phyloP scores from a whole-genome alignment of 805 yeast species.

The Candida coleopterorum region DNA sequence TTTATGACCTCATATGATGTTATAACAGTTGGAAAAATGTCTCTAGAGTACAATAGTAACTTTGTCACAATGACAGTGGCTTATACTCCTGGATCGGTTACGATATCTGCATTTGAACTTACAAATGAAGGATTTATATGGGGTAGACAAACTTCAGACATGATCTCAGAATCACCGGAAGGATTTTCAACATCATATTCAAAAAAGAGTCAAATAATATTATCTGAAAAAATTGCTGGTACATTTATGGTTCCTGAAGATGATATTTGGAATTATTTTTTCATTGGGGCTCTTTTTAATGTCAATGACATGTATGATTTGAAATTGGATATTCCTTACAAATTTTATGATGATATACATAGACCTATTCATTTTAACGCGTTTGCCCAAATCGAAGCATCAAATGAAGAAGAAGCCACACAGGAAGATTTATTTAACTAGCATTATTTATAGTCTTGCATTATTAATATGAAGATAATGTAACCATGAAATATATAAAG shows the following conservation, averaged over 20 bases:
- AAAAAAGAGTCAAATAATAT: conserved; percentile 57
- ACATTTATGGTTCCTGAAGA: conserved; percentile 82
- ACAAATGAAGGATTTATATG: conserved; percentile 67
- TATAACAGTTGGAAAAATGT: conserved; percentile 47
- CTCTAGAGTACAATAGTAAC: conserved; percentile 36
- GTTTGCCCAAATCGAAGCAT: conserved; percentile 62
- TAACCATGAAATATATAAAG: no score
- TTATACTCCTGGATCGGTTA: conserved; percentile 79
- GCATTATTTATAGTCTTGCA: no score
- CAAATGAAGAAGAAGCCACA: conserved; percentile 54
- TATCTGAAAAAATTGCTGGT: conserved; percentile 75
- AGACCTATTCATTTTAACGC: conserved; percentile 83
- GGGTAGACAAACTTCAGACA: conserved; percentile 65
- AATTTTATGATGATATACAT: conserved; percentile 81
- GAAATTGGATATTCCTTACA: conserved; percentile 73
- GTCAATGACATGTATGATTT: conserved; percentile 53
- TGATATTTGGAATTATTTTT: conserved; percentile 86
- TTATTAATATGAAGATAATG: no score
- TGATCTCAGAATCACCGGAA: conserved; percentile 50
- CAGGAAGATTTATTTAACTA: conserved; percentile 58
- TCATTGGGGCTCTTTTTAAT: conserved; percentile 81
- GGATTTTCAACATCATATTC: conserved; percentile 65
- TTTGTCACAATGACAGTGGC: conserved; percentile 60
- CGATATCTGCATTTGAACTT: conserved; percentile 62
- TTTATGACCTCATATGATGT: conserved; percentile 69